These are phyloP conservation scores for Didymella segeticola DNA, from an alignment of 2,329 filamentous ascomycete genomes.

Conservation along the genomic window DNA sequence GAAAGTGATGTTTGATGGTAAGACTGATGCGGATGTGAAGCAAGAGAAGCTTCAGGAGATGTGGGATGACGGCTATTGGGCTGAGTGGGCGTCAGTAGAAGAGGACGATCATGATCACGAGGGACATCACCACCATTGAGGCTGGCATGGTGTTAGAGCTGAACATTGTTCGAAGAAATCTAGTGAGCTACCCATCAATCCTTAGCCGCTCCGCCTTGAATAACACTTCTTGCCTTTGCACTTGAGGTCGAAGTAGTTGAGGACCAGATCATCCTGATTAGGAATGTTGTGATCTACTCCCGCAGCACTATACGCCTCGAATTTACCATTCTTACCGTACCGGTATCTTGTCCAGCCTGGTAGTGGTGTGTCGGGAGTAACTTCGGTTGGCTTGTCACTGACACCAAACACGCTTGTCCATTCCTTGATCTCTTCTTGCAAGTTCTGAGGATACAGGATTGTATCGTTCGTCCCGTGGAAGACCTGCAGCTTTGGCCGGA, in stretches of 20 bases:
- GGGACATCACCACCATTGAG: conserved; percentile 4
- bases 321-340: conserved; percentile 33
- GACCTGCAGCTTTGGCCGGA: conserved; percentile 43
- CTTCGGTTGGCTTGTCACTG: conserved; percentile 29
- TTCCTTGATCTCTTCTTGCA: conserved; percentile 45
- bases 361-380: conserved; percentile 35
- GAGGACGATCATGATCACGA: conserved; percentile 31
- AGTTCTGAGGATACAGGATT: conserved; percentile 40
- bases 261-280: conserved; percentile 39
- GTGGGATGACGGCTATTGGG: conserved; percentile 68
- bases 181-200: background rate
- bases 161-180: background rate
- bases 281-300: conserved; percentile 43
- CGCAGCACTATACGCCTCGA: conserved; percentile 42
- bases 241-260: conserved; percentile 43
- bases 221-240: conserved; percentile 29
- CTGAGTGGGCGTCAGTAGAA: conserved; percentile 52
- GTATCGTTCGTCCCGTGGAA: conserved; percentile 39
- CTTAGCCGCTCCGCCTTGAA: conserved; percentile 20
- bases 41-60: conserved; percentile 56
- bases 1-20: conserved; percentile 44
- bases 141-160: background rate
- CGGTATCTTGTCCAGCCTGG: conserved; percentile 39
- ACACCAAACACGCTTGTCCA: conserved; percentile 43
- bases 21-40: conserved; percentile 47